Percentiles rank a stretch among this genome's conserved stretches.
Conservation (phyloP, 2,329 filamentous ascomycete genomes). For the Microcera coccophila region DNA sequence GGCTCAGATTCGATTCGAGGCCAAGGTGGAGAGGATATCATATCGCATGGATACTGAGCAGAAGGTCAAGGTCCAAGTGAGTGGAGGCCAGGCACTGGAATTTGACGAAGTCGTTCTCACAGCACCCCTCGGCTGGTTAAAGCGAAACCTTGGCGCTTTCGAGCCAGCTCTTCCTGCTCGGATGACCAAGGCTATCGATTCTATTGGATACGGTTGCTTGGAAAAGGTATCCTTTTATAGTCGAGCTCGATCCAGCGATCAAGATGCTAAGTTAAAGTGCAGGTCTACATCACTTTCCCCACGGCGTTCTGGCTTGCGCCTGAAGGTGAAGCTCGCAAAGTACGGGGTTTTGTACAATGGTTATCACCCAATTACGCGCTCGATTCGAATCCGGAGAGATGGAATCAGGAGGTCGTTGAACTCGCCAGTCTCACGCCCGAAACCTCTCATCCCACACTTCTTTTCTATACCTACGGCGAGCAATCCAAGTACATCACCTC, state of each 20-base stretch:
- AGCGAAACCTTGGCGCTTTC: conserved; percentile 57
- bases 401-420: conserved; percentile 75
- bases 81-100: conserved; percentile 41
- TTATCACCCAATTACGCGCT: conserved; percentile 64
- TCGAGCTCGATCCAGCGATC: neutral
- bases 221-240: conserved; percentile 54
- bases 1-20: conserved; percentile 51
- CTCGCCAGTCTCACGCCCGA: conserved; percentile 60
- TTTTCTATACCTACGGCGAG: conserved; percentile 75
- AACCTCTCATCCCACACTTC: conserved; percentile 70
- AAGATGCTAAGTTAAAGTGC: conserved; percentile 3
- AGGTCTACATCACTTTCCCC: conserved; percentile 66
- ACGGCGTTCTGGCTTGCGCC: conserved; percentile 65
- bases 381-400: conserved; percentile 57
- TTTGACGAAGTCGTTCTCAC: conserved; percentile 70
- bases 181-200: conserved; percentile 57
- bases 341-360: conserved; percentile 72
- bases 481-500: conserved; percentile 54
- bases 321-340: conserved; percentile 38
- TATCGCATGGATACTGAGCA: conserved; percentile 26
- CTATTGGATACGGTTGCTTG: conserved; percentile 65
- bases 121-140: conserved; percentile 64
- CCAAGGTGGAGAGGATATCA: conserved; percentile 44
- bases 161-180: conserved; percentile 55
- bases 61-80: conserved; percentile 43